phyloP scores from a whole-genome alignment of 768 basidiomycete genomes.

The Termitomyces heimii region DNA sequence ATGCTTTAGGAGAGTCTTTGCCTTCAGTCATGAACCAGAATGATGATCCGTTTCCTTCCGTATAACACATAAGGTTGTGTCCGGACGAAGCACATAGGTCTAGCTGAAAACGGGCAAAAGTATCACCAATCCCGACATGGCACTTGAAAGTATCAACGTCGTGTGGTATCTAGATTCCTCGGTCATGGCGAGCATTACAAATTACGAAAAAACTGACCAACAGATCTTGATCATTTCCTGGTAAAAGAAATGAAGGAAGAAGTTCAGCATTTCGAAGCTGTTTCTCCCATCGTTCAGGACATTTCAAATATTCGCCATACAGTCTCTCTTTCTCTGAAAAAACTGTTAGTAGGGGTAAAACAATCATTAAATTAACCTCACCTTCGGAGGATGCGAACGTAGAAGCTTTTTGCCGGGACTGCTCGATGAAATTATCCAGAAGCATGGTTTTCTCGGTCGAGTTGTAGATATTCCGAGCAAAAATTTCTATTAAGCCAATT shows the following conservation, averaged over 20 bases:
- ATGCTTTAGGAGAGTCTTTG: slow-evolving; percentile 45
- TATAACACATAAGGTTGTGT: slow-evolving; percentile 85
- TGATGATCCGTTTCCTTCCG: slow-evolving; percentile 64
- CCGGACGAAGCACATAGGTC: slow-evolving; percentile 81
- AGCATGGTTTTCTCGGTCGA: slow-evolving; percentile 47
- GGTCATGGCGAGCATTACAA: background rate
- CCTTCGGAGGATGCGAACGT: slow-evolving; percentile 32
- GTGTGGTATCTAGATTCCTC: slow-evolving; percentile 23
- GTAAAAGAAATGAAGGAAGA: slow-evolving; percentile 48
- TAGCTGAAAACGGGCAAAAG: slow-evolving; percentile 80
- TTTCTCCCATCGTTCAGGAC: slow-evolving; percentile 59
- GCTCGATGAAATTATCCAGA: slow-evolving; percentile 47
- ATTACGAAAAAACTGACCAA: slow-evolving; percentile 28
- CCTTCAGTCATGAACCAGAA: slow-evolving; percentile 86
- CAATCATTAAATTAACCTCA: slow-evolving; percentile 13
- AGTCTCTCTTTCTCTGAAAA: slow-evolving; percentile 49
- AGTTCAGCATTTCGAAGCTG: slow-evolving; percentile 46
- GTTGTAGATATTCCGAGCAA: slow-evolving; percentile 60
- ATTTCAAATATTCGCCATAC: slow-evolving; percentile 74
- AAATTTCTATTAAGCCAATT: slow-evolving; percentile 35
- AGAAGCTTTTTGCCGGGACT: slow-evolving; percentile 26
- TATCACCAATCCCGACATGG: slow-evolving; percentile 77
- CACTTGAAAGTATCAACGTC: slow-evolving; percentile 78
- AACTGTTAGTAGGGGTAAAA: background rate
- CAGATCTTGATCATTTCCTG: slow-evolving; percentile 48